Evolutionary conservation across 192 early-diverging fungal genomes (phyloP), one percentile per base, ranked within the genome.

Genomic region (Spizellomyces sp.): DNA sequence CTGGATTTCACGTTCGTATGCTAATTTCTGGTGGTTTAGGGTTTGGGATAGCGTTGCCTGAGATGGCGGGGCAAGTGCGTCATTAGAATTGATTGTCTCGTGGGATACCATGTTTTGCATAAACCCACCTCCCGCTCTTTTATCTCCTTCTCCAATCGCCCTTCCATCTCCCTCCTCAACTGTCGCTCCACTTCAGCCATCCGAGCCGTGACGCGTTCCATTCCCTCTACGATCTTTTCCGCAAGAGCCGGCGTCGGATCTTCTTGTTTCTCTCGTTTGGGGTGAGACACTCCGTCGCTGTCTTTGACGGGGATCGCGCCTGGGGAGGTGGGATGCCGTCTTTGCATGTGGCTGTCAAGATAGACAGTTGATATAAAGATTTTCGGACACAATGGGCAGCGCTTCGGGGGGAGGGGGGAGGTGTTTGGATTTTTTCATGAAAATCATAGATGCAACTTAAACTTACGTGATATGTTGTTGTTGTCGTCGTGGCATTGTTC

Each of bases 301-400:
- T 69, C n/a, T 7, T 75, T 54, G n/a, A 56, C n/a, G 54, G 19
- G 5, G 61, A 36, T 36, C 15, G 61, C 19, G 60, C 19, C 22
- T 62, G 60, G 15, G 60, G 60, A 62, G 14, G 36, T 14, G 61
- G 64, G 73, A 70, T 86, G 84, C 27, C 82, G 76, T 4, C 82
- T 72, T 21, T 71, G 15, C n/a, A 81, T 56, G 60, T 86, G 84
- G 36, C 54, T 50, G 43, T 84, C 74, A 14, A 86, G 69, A 58
- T 74, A 84, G 8, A 42, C 43, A 4, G 64, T 21, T 2, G 67
- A 58, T 43, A 73, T 73, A 58, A 86, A 86, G 0, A 78, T 75
- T 75, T 86, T 86, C 8, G 77, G 46, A 74, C 84, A 86, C 17
- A 66, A 58, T 19, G 45, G 62, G 64, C 81, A 86, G 50, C 19